phyloP scores from a whole-genome alignment of 169 alveolate species.

The Plasmodium gonderi region DNA sequence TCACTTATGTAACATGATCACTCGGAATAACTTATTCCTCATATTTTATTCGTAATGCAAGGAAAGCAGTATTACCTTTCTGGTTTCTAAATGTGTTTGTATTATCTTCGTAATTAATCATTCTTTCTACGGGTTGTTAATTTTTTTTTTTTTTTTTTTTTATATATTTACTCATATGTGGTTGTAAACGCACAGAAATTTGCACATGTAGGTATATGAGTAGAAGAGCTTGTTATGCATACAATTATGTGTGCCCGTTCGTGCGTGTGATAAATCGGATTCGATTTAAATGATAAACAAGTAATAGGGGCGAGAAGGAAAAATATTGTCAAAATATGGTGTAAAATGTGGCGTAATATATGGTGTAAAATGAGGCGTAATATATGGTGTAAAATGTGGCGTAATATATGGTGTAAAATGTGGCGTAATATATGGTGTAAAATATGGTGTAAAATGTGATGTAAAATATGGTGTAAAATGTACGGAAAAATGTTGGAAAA shows the following conservation, averaged over 20 bases:
- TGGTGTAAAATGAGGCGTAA: too few relatives aligned
- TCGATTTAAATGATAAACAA: background rate
- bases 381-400: too few relatives aligned
- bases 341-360: too few relatives aligned
- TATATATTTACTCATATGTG: slow-evolving; percentile 10
- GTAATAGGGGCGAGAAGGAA: background rate
- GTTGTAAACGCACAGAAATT: background rate
- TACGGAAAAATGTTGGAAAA: too few relatives aligned
- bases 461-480: too few relatives aligned
- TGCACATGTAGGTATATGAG: background rate
- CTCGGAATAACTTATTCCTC: too few relatives aligned
- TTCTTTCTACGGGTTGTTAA: background rate
- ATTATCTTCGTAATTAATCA: slow-evolving; percentile 26
- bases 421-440: too few relatives aligned
- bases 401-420: too few relatives aligned
- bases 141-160: background rate
- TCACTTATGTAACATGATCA: too few relatives aligned
- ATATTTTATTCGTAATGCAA: too few relatives aligned
- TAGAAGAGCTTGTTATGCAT: background rate
- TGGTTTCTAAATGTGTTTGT: background rate
- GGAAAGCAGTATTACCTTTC: background rate
- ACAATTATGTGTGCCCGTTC: background rate
- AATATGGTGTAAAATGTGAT: too few relatives aligned
- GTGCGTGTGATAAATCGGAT: background rate
- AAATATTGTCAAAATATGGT: background rate